Evolutionary conservation across 495 filamentous ascomycete genomes (phyloP).

Genomic region (Usnea hakonensis): DNA sequence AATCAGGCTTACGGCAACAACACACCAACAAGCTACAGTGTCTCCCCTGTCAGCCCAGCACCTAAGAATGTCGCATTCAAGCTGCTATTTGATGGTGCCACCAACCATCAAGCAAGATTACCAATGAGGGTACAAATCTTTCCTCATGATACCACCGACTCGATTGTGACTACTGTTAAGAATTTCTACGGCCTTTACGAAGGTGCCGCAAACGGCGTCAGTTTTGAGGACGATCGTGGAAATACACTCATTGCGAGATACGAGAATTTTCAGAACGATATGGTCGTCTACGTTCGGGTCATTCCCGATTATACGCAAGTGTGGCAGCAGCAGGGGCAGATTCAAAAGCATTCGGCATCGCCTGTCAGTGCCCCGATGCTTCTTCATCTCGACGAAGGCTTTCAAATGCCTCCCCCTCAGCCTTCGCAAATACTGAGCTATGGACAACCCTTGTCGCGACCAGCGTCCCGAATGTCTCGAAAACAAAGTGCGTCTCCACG

Average conservation of each 20-base stretch:
- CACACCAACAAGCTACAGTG: constrained; percentile 32
- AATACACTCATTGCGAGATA: constrained; percentile 88
- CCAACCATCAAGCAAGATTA: constrained; percentile 66
- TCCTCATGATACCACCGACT: constrained; percentile 89
- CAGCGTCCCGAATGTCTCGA: constrained; percentile 57
- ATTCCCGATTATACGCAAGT: constrained; percentile 49
- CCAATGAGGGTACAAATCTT: constrained; percentile 89
- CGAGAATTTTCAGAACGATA: constrained; percentile 84
- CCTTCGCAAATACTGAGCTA: constrained; percentile 43
- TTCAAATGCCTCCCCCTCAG: constrained; percentile 48
- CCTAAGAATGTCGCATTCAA: constrained; percentile 83
- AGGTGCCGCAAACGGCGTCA: constrained; percentile 64
- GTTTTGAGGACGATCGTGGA: constrained; percentile 82
- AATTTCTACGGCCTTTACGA: constrained; percentile 95
- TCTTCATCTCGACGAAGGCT: constrained; percentile 47
- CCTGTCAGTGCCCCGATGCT: constrained; percentile 38
- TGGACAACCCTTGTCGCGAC: constrained; percentile 54
- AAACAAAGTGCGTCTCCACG: constrained; percentile 81
- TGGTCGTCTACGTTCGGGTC: constrained; percentile 83
- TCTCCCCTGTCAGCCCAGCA: constrained; percentile 45
- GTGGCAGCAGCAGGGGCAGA: constrained; percentile 34
- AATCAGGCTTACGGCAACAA: constrained; percentile 12
- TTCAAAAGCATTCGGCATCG: constrained; percentile 33
- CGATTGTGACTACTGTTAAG: constrained; percentile 92
- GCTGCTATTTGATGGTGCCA: constrained; percentile 65